Base-by-base conservation (phyloP, 345 rosid genomes). In the Luvunga scandens region DNA sequence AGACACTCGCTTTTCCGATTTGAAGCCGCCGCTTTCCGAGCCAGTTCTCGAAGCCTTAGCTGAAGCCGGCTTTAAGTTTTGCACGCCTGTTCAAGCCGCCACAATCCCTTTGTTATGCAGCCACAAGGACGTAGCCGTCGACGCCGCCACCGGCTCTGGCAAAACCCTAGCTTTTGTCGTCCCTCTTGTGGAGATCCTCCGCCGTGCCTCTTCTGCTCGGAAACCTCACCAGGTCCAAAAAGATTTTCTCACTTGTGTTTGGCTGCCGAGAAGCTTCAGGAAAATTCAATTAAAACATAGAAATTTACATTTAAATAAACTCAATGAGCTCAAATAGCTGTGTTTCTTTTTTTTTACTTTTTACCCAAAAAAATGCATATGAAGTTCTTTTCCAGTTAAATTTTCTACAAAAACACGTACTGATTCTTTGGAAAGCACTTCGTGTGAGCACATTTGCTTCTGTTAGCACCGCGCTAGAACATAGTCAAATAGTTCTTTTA, bases 111-210 rank as follows among this genome's bases (percentile, higher is more conserved):
- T 95, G 62, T 92, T 96, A 28, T 94, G 99, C 85, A 74, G 85
- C 83, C 88, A 83, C 87, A 94, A 94, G 84, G 98, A 96, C 80
- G 99, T 96, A 4, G 90, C 97, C 27, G 97, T 93, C 79, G 98
- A 93, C 79, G 98, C 98, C 53, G 94, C 95, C 80, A 94, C 97
- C n/a, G 99, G 98, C 69, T 92, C 94, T 28, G 98, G 98, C 1
- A 95, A 95, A 88, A 93, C 97, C 78, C 89, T 95, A 53, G 97
- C 99, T 28, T 95, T 93, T 80, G 77, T 95, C 9, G 81, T 93
- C 3, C 99, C 97, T 2, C 79, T 93, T 22, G 89, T 92, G 18
- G 99, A 95, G 80, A 91, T 92, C 71, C 86, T 93, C 77, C 95
- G 97, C 76, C 87, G 92, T 4, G 78, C 88, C 4, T 81, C 93